Evolutionary conservation across 148 eudicot genomes (phyloP), one percentile per base, ranked within the genome.

Genomic region (Talinum fruticosum): DNA sequence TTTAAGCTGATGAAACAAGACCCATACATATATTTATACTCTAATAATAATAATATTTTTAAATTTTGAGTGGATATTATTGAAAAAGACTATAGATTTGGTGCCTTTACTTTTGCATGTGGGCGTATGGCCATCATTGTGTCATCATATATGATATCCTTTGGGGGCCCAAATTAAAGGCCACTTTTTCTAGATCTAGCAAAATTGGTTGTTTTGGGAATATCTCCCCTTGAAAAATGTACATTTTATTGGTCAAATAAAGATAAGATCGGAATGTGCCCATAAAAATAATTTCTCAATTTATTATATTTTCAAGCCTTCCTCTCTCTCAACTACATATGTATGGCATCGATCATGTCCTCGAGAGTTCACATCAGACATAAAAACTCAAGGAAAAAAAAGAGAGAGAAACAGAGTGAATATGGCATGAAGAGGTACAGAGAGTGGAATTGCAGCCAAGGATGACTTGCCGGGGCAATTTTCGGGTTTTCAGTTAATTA

Each of bases 401-500:
- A 49, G 54, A 54, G 61, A 54, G 61, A 54, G 24, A 24, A 30
- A 26, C 57, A 75, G 76, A 64, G 66, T 28, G 38, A 80, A 70
- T 66, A 34, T 87, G 78, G 84, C 89, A 82, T 87, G 89, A 76
- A 79, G 76, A 79, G 34, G 83, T 71, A 37, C 72, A 65, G 86
- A 84, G 89, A 80, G 79, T 80, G 81, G 45, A 81, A 86, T 61
- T 80, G 81, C 83, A 86, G 89, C 87, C 86, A 86, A 86, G 89
- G 86, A 86, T 87, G 89, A 87, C 85, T 87, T 87, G 89, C 87
- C 89, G 84, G 86, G 51, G 14, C 26, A 16, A 24, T 18, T 21
- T 49, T 14, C 8, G 28, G 1, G 18, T 66, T 30, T 66, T 66
- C 35, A 3, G 70, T 32, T 30, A 6, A 47, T 47, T 15, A 47